Percentiles rank a stretch among this genome's conserved stretches.
phyloP scores from a whole-genome alignment of 768 basidiomycete species.

The Dentipellis fragilis region DNA sequence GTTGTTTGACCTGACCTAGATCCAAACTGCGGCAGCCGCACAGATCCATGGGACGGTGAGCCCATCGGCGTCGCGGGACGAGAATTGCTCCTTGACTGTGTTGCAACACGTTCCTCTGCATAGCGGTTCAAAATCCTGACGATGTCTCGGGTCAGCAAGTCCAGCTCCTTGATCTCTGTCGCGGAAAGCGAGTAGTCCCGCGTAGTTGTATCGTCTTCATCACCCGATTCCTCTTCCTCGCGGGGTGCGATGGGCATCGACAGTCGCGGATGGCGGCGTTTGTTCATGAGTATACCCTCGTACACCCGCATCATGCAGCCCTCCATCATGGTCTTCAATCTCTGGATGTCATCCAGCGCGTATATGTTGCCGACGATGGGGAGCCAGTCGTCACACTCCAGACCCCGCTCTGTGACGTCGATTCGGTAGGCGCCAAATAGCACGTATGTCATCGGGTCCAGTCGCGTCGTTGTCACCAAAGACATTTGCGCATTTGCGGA shows the following conservation, averaged over 20 bases:
- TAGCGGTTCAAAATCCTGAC: conserved; percentile 66
- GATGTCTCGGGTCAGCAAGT: conserved; percentile 61
- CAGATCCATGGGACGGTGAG: conserved; percentile 34
- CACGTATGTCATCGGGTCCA: conserved; percentile 85
- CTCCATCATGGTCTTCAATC: conserved; percentile 72
- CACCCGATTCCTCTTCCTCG: conserved; percentile 46
- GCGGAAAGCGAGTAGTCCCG: conserved; percentile 45
- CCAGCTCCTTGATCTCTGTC: conserved; percentile 70
- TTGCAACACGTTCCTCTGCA: conserved; percentile 50
- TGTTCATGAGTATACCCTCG: conserved; percentile 59
- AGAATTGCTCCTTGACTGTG: conserved; percentile 51
- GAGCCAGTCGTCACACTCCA: conserved; percentile 88
- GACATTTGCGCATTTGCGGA: conserved; percentile 38
- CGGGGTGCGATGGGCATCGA: conserved; percentile 28
- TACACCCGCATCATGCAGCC: conserved; percentile 83
- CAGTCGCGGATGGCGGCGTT: conserved; percentile 25
- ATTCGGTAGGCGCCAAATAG: conserved; percentile 84
- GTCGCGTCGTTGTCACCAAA: conserved; percentile 69
- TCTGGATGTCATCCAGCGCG: conserved; percentile 74
- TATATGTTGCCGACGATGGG: conserved; percentile 68
- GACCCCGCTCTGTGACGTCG: conserved; percentile 54
- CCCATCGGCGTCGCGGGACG: conserved; percentile 57
- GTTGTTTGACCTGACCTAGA: conserved; percentile 52
- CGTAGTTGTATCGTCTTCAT: conserved; percentile 37
- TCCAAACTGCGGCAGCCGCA: conserved; percentile 27